These are phyloP conservation scores for Magnolia officinalis DNA, from an alignment of 164 flowering plant genomes.

Conservation along the genomic window DNA sequence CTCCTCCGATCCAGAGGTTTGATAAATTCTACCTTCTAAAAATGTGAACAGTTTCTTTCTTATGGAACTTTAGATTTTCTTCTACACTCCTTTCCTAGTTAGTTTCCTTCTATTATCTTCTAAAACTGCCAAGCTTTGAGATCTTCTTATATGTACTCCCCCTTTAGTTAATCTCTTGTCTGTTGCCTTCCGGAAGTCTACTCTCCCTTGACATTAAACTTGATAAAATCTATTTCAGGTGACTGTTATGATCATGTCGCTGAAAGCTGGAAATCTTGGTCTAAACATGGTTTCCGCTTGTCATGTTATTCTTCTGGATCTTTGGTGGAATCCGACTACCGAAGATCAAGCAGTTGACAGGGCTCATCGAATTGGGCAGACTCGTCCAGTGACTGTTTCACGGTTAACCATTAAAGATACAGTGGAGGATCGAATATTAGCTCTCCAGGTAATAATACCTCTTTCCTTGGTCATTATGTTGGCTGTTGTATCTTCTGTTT, in stretches of 20 bases:
- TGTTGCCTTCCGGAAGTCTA: not conserved
- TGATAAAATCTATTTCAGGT: constrained; percentile 45
- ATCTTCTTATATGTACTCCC: not conserved
- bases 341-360: constrained; percentile 98
- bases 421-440: constrained; percentile 84
- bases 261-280: constrained; percentile 96
- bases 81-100: not conserved
- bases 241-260: constrained; percentile 91
- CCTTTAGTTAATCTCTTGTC: not conserved
- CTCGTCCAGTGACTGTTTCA: constrained; percentile 86
- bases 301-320: constrained; percentile 90
- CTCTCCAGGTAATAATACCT: constrained; percentile 62
- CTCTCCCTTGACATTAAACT: not conserved
- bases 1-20: constrained; percentile 79
- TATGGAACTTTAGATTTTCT: not conserved
- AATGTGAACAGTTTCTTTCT: not conserved
- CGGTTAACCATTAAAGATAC: constrained; percentile 81
- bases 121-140: not conserved
- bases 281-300: constrained; percentile 95
- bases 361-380: constrained; percentile 97
- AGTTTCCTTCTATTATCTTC: not conserved
- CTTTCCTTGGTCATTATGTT: not conserved
- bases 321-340: constrained; percentile 99
- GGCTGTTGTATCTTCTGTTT: too few relatives aligned
- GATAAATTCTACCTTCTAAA: constrained; percentile 12